A percentile compares a stretch with the other conserved stretches of the same genome.
phyloP scores from a whole-genome alignment of 2,329 filamentous ascomycete species.

The Thelonectria olida region DNA sequence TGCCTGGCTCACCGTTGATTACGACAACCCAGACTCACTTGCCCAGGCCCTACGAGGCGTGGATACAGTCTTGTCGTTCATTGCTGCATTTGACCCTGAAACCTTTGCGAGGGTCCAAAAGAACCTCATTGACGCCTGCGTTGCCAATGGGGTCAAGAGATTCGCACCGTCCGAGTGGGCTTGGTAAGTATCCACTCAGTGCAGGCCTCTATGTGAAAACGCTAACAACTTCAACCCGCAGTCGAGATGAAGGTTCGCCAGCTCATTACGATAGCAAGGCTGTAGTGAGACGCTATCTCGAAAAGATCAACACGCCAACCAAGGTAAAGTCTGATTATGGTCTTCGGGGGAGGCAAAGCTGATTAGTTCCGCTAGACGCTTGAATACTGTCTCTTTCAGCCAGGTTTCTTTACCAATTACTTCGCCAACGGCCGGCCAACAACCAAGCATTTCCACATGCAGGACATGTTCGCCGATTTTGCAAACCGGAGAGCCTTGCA shows the following conservation, averaged over 20 bases:
- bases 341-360: not conserved
- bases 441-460: not conserved
- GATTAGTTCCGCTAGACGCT: not conserved
- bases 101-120: not conserved
- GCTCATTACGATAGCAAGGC: not conserved
- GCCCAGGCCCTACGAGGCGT: not conserved
- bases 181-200: not conserved
- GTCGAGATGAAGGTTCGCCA: not conserved
- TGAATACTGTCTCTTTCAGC: not conserved
- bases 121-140: not conserved
- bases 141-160: not conserved
- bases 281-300: not conserved
- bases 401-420: not conserved
- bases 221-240: not conserved
- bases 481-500: not conserved
- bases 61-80: not conserved
- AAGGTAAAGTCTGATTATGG: not conserved
- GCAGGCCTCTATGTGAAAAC: not conserved
- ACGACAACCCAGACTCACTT: not conserved
- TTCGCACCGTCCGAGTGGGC: not conserved
- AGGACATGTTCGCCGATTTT: not conserved
- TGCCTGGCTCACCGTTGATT: not conserved
- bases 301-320: not conserved
- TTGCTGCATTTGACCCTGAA: not conserved
- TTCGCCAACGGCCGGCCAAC: not conserved